phyloP scores from a whole-genome alignment of 2,329 filamentous ascomycete genomes.

The Claviceps lovelessii region DNA sequence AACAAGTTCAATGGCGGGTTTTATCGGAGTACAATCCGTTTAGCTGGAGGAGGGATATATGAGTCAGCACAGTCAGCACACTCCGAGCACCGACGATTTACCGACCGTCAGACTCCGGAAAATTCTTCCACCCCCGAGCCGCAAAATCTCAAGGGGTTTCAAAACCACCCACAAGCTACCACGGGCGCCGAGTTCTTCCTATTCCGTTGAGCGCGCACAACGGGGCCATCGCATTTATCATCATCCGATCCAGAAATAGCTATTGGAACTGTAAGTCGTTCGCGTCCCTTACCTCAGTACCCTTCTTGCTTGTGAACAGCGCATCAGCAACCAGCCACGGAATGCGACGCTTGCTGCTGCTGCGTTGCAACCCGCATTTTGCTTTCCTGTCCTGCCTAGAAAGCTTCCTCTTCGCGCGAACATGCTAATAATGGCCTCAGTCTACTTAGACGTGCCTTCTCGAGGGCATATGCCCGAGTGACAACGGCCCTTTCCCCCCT shows the following conservation, averaged over 20 bases:
- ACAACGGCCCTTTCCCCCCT: not conserved
- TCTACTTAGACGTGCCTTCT: slow-evolving; percentile 4
- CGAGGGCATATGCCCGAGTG: not conserved
- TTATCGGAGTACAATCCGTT: not conserved
- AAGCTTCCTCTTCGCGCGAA: slow-evolving; percentile 1
- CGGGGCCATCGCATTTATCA: slow-evolving; percentile 30
- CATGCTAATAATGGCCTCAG: slow-evolving; percentile 12
- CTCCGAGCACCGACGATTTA: slow-evolving; percentile 3
- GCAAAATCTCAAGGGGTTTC: slow-evolving; percentile 12
- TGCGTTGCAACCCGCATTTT: slow-evolving; percentile 2
- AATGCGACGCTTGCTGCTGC: slow-evolving; percentile 1
- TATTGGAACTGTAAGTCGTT: slow-evolving; percentile 22
- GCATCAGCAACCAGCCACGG: slow-evolving; percentile 6
- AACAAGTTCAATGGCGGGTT: not conserved
- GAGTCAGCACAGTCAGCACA: not conserved
- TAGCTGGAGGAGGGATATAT: not conserved
- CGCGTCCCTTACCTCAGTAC: slow-evolving; percentile 1
- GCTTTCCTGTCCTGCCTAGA: slow-evolving; percentile 2
- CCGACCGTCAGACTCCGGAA: slow-evolving; percentile 13
- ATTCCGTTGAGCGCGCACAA: slow-evolving; percentile 24
- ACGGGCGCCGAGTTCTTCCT: slow-evolving; percentile 32
- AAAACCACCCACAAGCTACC: slow-evolving; percentile 20
- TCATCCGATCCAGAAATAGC: slow-evolving; percentile 21
- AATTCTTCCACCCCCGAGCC: slow-evolving; percentile 23
- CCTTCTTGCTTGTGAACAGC: not conserved